Evolutionary conservation across 306 rosid genomes (phyloP).

Genomic region (Argentina anserina): DNA sequence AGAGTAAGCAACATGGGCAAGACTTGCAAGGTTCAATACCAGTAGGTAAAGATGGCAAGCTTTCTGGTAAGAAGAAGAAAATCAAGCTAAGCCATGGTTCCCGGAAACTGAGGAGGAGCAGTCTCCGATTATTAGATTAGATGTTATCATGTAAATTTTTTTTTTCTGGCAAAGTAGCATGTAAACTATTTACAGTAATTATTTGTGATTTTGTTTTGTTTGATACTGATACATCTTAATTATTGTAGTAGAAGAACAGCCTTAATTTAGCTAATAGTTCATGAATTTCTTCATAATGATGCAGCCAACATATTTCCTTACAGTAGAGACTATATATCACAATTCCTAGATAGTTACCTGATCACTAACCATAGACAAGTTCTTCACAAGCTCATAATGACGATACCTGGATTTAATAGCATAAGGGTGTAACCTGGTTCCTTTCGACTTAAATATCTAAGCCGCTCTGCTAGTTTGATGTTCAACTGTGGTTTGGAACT

Average conservation of each 20-base stretch:
- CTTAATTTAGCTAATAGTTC: not conserved
- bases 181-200: not conserved
- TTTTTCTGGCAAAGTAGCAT: too few species aligned
- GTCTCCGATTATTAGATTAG: not conserved
- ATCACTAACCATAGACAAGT: not conserved
- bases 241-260: not conserved
- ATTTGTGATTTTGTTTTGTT: not conserved
- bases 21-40: conserved; percentile 23
- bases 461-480: conserved; percentile 22
- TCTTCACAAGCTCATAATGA: not conserved
- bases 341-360: not conserved
- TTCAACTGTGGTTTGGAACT: conserved; percentile 38
- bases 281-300: not conserved
- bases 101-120: conserved; percentile 13
- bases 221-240: not conserved
- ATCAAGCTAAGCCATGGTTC: conserved; percentile 14
- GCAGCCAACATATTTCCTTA: not conserved
- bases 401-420: not conserved
- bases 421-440: not conserved
- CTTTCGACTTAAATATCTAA: conserved; percentile 20
- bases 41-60: conserved; percentile 42
- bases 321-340: not conserved
- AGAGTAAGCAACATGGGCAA: conserved; percentile 40
- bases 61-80: conserved; percentile 42
- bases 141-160: too few species aligned